Conservation (phyloP, 1,284 basidiomycete species). For the Pseudozyma sp. region DNA sequence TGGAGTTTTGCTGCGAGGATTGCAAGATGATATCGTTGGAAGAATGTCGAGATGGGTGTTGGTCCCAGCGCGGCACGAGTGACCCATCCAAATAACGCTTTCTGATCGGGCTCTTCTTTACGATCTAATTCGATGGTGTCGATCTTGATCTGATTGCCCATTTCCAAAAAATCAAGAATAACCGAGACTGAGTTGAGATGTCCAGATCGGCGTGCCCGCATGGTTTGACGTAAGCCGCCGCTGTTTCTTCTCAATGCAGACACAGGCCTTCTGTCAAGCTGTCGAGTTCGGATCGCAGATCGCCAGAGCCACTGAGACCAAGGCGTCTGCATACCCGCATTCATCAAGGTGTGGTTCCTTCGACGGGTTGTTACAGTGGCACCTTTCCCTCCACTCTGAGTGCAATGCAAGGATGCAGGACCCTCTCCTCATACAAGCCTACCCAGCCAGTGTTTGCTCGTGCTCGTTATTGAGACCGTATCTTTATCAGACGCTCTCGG, state of each 20-base stretch:
- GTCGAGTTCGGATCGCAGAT: background rate
- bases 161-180: too few relatives aligned
- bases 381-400: too few relatives aligned
- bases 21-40: background rate
- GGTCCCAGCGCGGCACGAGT: conserved; percentile 19
- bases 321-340: background rate
- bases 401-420: too few relatives aligned
- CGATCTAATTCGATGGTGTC: background rate
- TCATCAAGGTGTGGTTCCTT: background rate
- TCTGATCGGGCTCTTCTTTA: conserved; percentile 7
- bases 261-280: background rate
- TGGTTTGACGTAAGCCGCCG: conserved; percentile 22
- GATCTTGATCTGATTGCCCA: too few relatives aligned
- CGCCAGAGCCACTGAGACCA: background rate
- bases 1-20: background rate
- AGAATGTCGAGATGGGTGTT: conserved; percentile 9
- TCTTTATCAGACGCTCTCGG: too few relatives aligned
- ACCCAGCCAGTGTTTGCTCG: too few relatives aligned
- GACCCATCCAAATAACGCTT: conserved; percentile 5
- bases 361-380: background rate
- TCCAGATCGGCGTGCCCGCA: conserved; percentile 33
- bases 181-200: conserved; percentile 9
- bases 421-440: too few relatives aligned
- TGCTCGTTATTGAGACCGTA: too few relatives aligned
- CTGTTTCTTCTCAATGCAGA: too few relatives aligned